These are phyloP conservation scores for Euphorbia schlechtendalii DNA, from an alignment of 441 rosid species.

Conservation along the genomic window DNA sequence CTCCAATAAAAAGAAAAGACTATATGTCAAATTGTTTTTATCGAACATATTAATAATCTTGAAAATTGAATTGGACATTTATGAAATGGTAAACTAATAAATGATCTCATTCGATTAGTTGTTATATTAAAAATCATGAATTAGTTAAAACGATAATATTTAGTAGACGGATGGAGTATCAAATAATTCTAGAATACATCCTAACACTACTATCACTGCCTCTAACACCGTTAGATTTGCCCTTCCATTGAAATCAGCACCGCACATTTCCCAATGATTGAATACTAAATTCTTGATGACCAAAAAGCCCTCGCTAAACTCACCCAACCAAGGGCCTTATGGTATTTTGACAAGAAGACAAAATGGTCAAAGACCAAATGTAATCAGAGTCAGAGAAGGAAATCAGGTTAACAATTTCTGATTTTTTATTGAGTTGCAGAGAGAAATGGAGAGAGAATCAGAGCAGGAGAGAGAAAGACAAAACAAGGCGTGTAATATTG, in stretches of 20 bases:
- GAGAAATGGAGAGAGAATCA: background rate
- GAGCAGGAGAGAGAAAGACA: background rate
- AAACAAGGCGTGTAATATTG: conserved; percentile 24
- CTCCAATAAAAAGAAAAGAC: no score
- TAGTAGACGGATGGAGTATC: no score
- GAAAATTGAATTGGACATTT: no score
- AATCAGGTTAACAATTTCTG: background rate
- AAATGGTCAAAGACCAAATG: conserved; percentile 20
- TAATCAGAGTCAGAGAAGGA: conserved; percentile 19
- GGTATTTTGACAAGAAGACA: conserved; percentile 20
- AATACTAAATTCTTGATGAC: background rate
- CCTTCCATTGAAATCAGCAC: conserved; percentile 28
- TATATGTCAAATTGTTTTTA: no score
- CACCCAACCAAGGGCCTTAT: background rate
- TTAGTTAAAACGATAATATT: no score
- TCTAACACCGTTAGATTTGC: conserved; percentile 17
- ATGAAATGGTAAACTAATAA: no score
- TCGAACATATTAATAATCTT: no score
- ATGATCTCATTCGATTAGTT: no score
- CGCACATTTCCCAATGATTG: conserved; percentile 20
- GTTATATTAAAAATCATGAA: no score
- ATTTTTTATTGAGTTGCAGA: background rate
- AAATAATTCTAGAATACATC: no score
- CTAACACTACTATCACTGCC: background rate
- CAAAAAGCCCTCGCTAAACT: background rate